phyloP scores from a whole-genome alignment of 1,139 yeast species.

The Hanseniaspora uvarum region DNA sequence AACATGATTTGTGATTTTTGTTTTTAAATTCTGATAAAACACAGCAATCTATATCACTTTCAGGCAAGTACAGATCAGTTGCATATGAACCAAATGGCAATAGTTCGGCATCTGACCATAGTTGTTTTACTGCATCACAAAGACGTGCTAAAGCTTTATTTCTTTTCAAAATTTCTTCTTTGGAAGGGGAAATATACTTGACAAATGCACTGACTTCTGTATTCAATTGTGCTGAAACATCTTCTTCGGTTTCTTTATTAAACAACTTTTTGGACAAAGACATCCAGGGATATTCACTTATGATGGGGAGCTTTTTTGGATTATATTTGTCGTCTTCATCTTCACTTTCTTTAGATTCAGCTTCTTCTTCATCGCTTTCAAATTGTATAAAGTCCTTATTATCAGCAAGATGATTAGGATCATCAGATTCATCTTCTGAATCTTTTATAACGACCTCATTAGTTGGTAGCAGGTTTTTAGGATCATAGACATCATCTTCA shows the following conservation, averaged over 20 bases:
- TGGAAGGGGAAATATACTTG: slow-evolving; percentile 77
- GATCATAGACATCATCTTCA: slow-evolving; percentile 23
- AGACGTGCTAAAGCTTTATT: slow-evolving; percentile 56
- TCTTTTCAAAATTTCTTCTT: slow-evolving; percentile 59
- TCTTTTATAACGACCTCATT: slow-evolving; percentile 16
- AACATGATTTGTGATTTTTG: slow-evolving; percentile 55
- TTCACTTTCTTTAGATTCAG: slow-evolving; percentile 22
- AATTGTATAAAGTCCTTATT: slow-evolving; percentile 36
- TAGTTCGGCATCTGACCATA: slow-evolving; percentile 76
- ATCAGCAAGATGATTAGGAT: slow-evolving; percentile 33
- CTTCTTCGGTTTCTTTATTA: background rate
- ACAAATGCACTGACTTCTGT: slow-evolving; percentile 81
- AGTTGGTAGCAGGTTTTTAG: slow-evolving; percentile 18
- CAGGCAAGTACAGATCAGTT: slow-evolving; percentile 86
- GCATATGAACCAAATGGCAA: slow-evolving; percentile 94
- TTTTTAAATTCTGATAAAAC: slow-evolving; percentile 55
- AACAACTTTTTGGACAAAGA: slow-evolving; percentile 20
- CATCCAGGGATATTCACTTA: slow-evolving; percentile 65
- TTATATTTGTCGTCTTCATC: slow-evolving; percentile 28
- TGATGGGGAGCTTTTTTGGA: slow-evolving; percentile 16
- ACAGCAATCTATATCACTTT: slow-evolving; percentile 94
- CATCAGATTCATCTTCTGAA: slow-evolving; percentile 10
- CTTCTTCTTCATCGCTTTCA: slow-evolving; percentile 26
- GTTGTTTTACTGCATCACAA: slow-evolving; percentile 43
- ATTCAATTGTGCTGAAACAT: slow-evolving; percentile 61